Evolutionary conservation across 192 early-diverging fungal genomes (phyloP), one percentile per base, ranked within the genome.

Genomic region (Coemansia pectinata): DNA sequence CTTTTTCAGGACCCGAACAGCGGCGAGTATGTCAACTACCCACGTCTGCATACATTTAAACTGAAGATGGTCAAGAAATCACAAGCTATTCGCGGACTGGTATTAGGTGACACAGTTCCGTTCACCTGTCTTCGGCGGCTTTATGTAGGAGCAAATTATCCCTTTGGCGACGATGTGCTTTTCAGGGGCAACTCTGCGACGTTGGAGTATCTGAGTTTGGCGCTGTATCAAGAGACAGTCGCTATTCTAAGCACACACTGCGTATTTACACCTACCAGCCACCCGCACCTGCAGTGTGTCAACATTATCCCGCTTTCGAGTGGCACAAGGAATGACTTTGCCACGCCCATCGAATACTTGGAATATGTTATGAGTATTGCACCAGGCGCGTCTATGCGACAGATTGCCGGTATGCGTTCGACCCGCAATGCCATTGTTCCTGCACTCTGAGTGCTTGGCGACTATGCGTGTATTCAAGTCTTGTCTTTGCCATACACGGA

Each of bases 121-220:
- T 67, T 67, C 58, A 55, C 66, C 23, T 10, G 27, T 23, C 66
- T 59, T 23, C 38, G 39, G 25, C 10, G 39, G 10, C 47, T 67
- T 6, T 33, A 44, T 9, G 19, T 40, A n/a, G 5, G 31, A 11
- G 15, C n/a, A 11, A 31, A 33, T 15, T 67, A 67, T 27, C 66
- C 55, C 9, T 67, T 59, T 41, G 66, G 11, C 39, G 66, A 67
- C 25, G 66, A 67, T 14, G 39, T 39, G 5, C 7, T 44, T 19
- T 67, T 67, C 21, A 55, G 66, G 0, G 66, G 53, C 1, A 67
- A 67, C 17, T 4, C 21, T n/a, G 47, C 38, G 10, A 31, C 55
- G 19, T 38, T 67, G n/a, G 66, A 67, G 40, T 29, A 29, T 17
- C 31, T 67, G 17, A 42, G 41, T 8, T 9, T 67, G 48, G 41